These are phyloP conservation scores for Mortierella sp. DNA, from an alignment of 371 early-diverging fungal species.

Conservation along the genomic window DNA sequence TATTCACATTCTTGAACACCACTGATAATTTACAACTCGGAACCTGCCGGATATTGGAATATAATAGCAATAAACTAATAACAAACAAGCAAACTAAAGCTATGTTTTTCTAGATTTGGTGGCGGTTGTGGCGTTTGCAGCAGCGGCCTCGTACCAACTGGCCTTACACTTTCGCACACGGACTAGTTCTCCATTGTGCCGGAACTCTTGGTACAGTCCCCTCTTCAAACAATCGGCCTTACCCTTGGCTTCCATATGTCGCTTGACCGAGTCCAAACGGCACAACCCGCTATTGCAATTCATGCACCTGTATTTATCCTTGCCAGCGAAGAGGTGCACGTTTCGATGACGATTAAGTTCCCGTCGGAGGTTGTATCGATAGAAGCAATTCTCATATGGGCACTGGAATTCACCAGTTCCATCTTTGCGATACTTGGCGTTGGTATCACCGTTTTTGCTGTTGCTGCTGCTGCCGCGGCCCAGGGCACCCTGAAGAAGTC, in stretches of 20 bases:
- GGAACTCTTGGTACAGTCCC: slow-evolving; percentile 42
- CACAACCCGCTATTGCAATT: slow-evolving; percentile 46
- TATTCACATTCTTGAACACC: no score
- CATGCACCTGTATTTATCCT: slow-evolving; percentile 45
- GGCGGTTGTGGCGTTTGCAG: slow-evolving; percentile 15
- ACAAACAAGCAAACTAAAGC: no score
- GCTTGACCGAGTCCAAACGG: slow-evolving; percentile 48
- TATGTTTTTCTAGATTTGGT: neutral
- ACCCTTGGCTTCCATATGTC: slow-evolving; percentile 57
- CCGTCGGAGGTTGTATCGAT: slow-evolving; percentile 44
- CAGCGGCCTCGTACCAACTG: slow-evolving; percentile 48
- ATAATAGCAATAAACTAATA: no score
- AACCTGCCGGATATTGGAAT: no score
- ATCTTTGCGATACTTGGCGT: slow-evolving; percentile 33
- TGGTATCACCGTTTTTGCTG: neutral
- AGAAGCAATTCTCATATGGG: slow-evolving; percentile 29
- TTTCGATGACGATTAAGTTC: slow-evolving; percentile 49
- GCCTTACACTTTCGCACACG: slow-evolving; percentile 30
- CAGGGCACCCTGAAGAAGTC: no score
- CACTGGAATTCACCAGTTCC: slow-evolving; percentile 32
- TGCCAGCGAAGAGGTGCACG: slow-evolving; percentile 40
- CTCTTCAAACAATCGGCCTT: slow-evolving; percentile 39
- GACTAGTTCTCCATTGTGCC: slow-evolving; percentile 25
- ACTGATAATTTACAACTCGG: no score
- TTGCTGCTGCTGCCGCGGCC: neutral